Evolutionary conservation across 768 basidiomycete genomes (phyloP).

Genomic region (Harrya chromipes): DNA sequence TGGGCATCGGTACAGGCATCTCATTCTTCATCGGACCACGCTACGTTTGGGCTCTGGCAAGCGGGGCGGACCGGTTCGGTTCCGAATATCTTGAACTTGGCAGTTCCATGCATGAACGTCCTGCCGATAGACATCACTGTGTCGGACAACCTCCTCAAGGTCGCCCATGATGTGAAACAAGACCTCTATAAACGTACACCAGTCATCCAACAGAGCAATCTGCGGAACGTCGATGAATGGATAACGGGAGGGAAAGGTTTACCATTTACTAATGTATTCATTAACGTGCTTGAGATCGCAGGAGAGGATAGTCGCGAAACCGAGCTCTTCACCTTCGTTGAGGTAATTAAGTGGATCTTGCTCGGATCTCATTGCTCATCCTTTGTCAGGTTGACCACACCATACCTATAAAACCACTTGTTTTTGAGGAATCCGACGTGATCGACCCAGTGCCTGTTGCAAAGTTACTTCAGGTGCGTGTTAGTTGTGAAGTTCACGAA

Average conservation of each 20-base stretch:
- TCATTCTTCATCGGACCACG: slow-evolving; percentile 24
- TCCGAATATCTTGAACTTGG: slow-evolving; percentile 36
- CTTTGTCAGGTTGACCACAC: slow-evolving; percentile 34
- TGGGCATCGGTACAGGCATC: slow-evolving; percentile 41
- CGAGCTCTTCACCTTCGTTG: slow-evolving; percentile 30
- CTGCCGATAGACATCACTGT: slow-evolving; percentile 36
- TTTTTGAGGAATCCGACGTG: slow-evolving; percentile 7
- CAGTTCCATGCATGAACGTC: slow-evolving; percentile 45
- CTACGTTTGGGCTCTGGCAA: slow-evolving; percentile 48
- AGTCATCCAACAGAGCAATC: slow-evolving; percentile 40
- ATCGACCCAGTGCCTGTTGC: slow-evolving; percentile 20
- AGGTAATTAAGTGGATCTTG: slow-evolving; percentile 27
- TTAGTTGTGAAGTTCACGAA: background rate
- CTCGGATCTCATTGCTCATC: background rate
- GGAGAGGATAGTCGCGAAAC: slow-evolving; percentile 21
- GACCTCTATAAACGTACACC: slow-evolving; percentile 38
- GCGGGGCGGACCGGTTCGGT: slow-evolving; percentile 39
- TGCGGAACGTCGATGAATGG: slow-evolving; percentile 37
- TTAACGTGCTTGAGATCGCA: slow-evolving; percentile 41
- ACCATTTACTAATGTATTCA: slow-evolving; percentile 42
- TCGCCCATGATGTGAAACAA: slow-evolving; percentile 33
- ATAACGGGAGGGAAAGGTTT: slow-evolving; percentile 24
- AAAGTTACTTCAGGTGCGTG: slow-evolving; percentile 26
- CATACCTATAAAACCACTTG: slow-evolving; percentile 24
- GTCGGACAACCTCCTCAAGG: slow-evolving; percentile 20